Evolutionary conservation across 1,139 yeast species (phyloP).

Genomic region (Zhuliangozyma blackwelliae): DNA sequence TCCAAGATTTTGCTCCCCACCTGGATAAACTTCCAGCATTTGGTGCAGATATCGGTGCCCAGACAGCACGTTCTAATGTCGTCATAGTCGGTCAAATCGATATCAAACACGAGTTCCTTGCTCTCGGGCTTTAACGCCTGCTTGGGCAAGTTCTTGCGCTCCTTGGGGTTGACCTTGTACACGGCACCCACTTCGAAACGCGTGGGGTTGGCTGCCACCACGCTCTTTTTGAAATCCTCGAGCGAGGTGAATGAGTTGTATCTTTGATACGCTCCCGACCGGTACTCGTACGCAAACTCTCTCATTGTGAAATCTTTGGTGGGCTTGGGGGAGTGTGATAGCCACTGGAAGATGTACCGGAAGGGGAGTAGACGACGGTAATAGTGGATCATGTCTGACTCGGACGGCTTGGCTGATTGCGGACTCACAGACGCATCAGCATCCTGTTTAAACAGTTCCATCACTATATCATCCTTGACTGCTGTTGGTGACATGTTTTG

Average conservation of each 20-base stretch:
- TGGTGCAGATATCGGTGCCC: constrained; percentile 77
- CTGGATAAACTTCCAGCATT: constrained; percentile 94
- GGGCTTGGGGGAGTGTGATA: constrained; percentile 77
- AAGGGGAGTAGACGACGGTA: constrained; percentile 73
- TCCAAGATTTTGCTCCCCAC: constrained; percentile 79
- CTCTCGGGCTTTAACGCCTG: constrained; percentile 73
- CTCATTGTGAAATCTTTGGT: constrained; percentile 74
- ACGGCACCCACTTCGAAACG: constrained; percentile 96
- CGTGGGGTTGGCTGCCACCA: constrained; percentile 71
- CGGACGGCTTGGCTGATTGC: constrained; percentile 46
- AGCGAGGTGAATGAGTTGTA: constrained; percentile 69
- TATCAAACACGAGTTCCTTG: constrained; percentile 92
- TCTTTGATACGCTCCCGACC: constrained; percentile 83
- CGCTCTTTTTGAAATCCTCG: constrained; percentile 74
- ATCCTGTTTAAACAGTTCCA: constrained; percentile 33
- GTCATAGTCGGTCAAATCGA: constrained; percentile 96
- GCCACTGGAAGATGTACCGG: constrained; percentile 76
- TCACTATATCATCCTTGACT: constrained; percentile 89
- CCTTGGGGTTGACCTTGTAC: constrained; percentile 80
- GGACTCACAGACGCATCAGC: too few species aligned
- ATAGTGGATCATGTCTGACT: constrained; percentile 69
- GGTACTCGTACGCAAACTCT: constrained; percentile 88
- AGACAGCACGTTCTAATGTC: constrained; percentile 89
- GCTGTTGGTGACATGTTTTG: constrained; percentile 84
- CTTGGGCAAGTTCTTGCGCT: constrained; percentile 75